Conservation (phyloP, 2,329 filamentous ascomycete species). For the Botryotinia narcissicola region DNA sequence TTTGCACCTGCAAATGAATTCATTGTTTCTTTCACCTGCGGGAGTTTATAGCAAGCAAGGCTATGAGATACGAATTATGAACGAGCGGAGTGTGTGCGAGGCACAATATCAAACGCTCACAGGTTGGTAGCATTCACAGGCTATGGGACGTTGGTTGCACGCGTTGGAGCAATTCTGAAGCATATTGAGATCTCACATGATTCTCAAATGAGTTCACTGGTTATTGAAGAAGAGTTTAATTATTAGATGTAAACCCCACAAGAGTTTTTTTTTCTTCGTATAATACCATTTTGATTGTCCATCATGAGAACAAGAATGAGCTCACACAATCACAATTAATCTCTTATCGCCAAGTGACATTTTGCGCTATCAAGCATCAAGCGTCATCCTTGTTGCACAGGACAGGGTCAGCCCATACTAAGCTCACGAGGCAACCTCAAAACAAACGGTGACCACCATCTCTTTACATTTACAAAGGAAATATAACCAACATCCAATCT, state of each 20-base stretch:
- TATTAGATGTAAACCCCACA: conserved; percentile 11
- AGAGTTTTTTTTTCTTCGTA: conserved; percentile 4
- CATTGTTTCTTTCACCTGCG: conserved; percentile 25
- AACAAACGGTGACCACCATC: neutral
- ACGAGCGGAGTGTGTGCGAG: conserved; percentile 19
- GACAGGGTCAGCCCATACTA: neutral
- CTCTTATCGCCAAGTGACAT: conserved; percentile 17
- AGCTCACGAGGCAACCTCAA: conserved; percentile 14
- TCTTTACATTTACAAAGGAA: conserved; percentile 4
- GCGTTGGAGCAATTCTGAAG: conserved; percentile 15
- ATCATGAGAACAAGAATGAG: neutral
- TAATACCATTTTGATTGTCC: conserved; percentile 16
- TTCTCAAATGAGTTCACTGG: conserved; percentile 12
- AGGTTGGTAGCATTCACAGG: conserved; percentile 18
- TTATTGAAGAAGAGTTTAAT: conserved; percentile 14
- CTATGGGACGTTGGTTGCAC: conserved; percentile 6
- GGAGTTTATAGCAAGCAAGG: conserved; percentile 31
- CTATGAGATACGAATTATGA: conserved; percentile 30
- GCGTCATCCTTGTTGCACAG: conserved; percentile 15
- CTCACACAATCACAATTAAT: conserved; percentile 2
- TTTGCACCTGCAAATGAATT: conserved; percentile 25
- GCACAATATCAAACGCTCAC: conserved; percentile 19
- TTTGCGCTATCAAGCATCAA: conserved; percentile 15
- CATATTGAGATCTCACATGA: conserved; percentile 20
- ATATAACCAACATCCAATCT: conserved; percentile 4